These are phyloP conservation scores for Saccharomyces paradoxus DNA, from an alignment of 805 yeast species.

Conservation along the genomic window DNA sequence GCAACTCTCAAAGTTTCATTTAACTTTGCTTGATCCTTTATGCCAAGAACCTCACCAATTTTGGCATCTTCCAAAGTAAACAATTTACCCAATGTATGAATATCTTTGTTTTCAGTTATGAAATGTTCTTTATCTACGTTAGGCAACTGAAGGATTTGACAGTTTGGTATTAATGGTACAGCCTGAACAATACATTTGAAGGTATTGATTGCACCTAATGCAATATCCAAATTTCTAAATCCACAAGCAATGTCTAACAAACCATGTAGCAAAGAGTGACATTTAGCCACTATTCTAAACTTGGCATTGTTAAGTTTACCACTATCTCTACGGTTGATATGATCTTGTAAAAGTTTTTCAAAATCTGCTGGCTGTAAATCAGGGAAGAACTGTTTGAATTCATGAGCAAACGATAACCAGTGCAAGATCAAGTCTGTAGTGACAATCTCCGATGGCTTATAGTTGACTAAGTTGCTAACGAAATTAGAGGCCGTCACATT, in stretches of 20 bases:
- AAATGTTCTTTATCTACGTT: constrained; percentile 47
- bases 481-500: constrained; percentile 75
- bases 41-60: constrained; percentile 49
- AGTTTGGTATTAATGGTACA: constrained; percentile 44
- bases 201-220: constrained; percentile 53
- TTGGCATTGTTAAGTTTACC: constrained; percentile 34
- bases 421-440: constrained; percentile 49
- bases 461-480: constrained; percentile 64
- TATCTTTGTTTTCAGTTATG: constrained; percentile 19
- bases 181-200: constrained; percentile 73
- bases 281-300: constrained; percentile 49
- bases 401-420: constrained; percentile 59
- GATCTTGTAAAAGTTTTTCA: constrained; percentile 43
- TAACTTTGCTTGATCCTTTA: constrained; percentile 38
- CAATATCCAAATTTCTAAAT: constrained; percentile 65
- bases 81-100: constrained; percentile 62
- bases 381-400: constrained; percentile 41
- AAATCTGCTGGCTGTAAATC: constrained; percentile 41
- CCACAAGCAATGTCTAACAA: constrained; percentile 73
- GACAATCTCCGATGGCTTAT: constrained; percentile 56
- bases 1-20: constrained; percentile 49
- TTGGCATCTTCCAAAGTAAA: constrained; percentile 51
- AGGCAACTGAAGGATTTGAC: constrained; percentile 76
- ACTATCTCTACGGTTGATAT: constrained; percentile 45
- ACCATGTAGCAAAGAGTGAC: constrained; percentile 59